Evolutionary conservation across 2,329 filamentous ascomycete genomes (phyloP).

Genomic region (Fonsecaea erecta): DNA sequence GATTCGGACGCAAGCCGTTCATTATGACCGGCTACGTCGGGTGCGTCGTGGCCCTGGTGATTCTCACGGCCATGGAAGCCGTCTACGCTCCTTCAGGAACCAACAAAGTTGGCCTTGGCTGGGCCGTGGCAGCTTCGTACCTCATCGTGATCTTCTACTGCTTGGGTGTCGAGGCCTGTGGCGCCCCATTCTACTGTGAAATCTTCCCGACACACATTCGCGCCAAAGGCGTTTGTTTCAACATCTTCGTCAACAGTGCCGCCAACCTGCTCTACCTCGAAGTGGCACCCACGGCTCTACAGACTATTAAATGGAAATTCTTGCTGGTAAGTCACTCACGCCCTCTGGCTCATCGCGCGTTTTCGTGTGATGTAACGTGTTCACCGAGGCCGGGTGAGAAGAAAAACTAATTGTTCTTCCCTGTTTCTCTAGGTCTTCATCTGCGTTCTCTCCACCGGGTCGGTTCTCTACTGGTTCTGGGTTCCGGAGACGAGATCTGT

Average conservation of each 20-base stretch:
- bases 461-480: slow-evolving; percentile 23
- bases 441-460: slow-evolving; percentile 2
- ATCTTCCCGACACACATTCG: slow-evolving; percentile 13
- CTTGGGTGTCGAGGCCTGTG: slow-evolving; percentile 31
- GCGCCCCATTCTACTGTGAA: slow-evolving; percentile 1
- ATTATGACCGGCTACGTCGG: slow-evolving; percentile 44
- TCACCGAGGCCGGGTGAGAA: neutral
- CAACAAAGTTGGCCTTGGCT: slow-evolving; percentile 41
- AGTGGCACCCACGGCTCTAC: slow-evolving; percentile 11
- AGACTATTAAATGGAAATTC: slow-evolving; percentile 14
- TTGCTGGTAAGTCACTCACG: neutral
- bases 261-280: slow-evolving; percentile 9
- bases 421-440: slow-evolving; percentile 23
- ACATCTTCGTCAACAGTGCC: neutral
- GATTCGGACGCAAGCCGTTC: slow-evolving; percentile 16
- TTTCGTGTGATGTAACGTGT: neutral
- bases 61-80: slow-evolving; percentile 47
- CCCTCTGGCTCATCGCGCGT: neutral
- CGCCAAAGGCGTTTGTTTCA: neutral
- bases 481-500: slow-evolving; percentile 41
- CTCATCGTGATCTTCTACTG: slow-evolving; percentile 48
- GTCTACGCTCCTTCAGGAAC: slow-evolving; percentile 38
- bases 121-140: slow-evolving; percentile 47
- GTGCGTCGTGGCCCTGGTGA: slow-evolving; percentile 45
- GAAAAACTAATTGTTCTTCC: neutral